A percentile compares a stretch with the other conserved stretches of the same genome.
Evolutionary conservation across 345 rosid genomes (phyloP).

Genomic region (Eucalyptus rudis): DNA sequence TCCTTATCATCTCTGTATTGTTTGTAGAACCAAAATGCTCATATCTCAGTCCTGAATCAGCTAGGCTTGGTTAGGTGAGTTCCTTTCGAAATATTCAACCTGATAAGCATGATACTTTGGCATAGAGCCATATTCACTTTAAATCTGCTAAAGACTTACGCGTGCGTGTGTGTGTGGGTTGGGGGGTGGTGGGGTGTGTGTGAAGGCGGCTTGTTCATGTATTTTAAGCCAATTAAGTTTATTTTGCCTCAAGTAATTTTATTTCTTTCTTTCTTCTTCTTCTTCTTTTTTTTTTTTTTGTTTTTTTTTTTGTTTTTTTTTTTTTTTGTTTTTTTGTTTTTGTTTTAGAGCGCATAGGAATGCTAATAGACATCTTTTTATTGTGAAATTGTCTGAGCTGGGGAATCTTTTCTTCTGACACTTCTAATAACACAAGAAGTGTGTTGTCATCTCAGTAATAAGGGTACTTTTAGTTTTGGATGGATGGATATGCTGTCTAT

Average conservation of each 20-base stretch:
- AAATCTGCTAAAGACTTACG: background rate
- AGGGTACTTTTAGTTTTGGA: background rate
- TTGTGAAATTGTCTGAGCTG: background rate
- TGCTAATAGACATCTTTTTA: background rate
- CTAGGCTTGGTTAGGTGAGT: conserved; percentile 60
- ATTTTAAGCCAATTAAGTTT: background rate
- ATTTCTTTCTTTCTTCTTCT: too few species aligned
- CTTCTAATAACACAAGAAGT: background rate
- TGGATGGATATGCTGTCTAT: background rate
- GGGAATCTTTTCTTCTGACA: background rate
- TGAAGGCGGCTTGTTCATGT: background rate
- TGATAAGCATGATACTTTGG: background rate
- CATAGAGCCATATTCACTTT: background rate
- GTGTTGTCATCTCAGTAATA: background rate
- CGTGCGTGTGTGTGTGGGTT: background rate
- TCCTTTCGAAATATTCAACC: background rate
- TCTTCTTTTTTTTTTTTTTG: background rate
- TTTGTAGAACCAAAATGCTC: conserved; percentile 87
- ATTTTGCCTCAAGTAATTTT: background rate
- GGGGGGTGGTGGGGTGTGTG: background rate
- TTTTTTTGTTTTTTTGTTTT: background rate
- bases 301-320: background rate
- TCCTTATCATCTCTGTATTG: background rate
- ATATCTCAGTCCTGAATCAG: conserved; percentile 68
- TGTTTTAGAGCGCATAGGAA: background rate